Percentiles rank a stretch among this genome's conserved stretches.
Evolutionary conservation across 495 filamentous ascomycete genomes (phyloP).

Genomic region (Acidiella bohemica): DNA sequence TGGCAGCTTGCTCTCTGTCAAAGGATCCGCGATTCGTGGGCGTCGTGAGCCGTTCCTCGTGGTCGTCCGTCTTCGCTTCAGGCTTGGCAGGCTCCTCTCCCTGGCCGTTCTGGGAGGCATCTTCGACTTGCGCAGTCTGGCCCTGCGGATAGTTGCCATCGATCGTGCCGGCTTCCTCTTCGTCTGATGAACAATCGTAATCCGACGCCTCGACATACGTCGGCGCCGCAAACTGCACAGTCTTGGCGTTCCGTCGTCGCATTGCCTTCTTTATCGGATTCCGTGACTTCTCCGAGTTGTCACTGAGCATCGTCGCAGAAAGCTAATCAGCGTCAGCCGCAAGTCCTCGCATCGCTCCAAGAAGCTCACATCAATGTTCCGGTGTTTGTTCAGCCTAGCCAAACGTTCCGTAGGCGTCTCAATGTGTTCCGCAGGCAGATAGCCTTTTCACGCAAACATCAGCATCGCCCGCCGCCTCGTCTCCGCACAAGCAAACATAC

Average conservation of each 20-base stretch:
- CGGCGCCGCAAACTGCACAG: slow-evolving; percentile 71
- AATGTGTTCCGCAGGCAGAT: slow-evolving; percentile 94
- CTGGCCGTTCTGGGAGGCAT: slow-evolving; percentile 18
- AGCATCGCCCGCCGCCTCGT: not conserved
- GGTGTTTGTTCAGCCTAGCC: slow-evolving; percentile 89
- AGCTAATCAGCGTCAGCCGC: slow-evolving; percentile 40
- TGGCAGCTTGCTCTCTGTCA: slow-evolving; percentile 17
- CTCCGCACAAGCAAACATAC: slow-evolving; percentile 36
- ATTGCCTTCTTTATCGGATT: slow-evolving; percentile 85
- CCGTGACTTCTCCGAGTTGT: slow-evolving; percentile 76
- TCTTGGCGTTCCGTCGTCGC: slow-evolving; percentile 74
- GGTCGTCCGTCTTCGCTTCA: slow-evolving; percentile 17
- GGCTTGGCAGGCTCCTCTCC: too few relatives aligned
- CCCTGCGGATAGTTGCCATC: slow-evolving; percentile 4
- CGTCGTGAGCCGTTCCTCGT: slow-evolving; percentile 3
- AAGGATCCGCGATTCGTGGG: slow-evolving; percentile 12
- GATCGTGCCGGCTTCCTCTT: slow-evolving; percentile 37
- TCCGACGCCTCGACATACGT: slow-evolving; percentile 88
- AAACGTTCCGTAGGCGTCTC: slow-evolving; percentile 94
- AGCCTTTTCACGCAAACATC: slow-evolving; percentile 51
- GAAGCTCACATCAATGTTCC: slow-evolving; percentile 81
- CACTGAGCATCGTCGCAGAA: slow-evolving; percentile 85
- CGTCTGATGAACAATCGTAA: slow-evolving; percentile 78
- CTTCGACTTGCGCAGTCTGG: slow-evolving; percentile 19
- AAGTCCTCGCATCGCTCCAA: not conserved